Base-by-base conservation (phyloP, 768 basidiomycete species). In the Serpula lacrymans region DNA sequence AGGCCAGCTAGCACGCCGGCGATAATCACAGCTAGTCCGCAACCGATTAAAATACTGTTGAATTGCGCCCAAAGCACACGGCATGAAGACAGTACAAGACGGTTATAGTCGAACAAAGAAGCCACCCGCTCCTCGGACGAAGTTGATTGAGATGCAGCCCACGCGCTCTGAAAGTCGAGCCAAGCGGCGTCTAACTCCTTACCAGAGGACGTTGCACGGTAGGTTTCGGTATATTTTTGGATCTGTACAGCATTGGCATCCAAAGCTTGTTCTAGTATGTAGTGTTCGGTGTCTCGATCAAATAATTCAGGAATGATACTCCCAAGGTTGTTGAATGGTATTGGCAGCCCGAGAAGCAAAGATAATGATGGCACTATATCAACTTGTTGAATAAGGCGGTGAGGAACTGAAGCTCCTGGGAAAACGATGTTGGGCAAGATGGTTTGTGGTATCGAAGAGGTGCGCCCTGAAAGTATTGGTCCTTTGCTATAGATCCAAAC, bases 251-350 rank as follows among this genome's bases (percentile, higher is more conserved):
- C 72, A 50, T 95, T 95, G 41, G 82, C 59, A 41, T 76, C 59
- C 10, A 92, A 70, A 0, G 91, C 93, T 4, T 64, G 67, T 22
- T 64, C 62, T 3, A 92, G 68, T 9, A 29, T 14, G 27, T 29
- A 9, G 8, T 68, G 64, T 2, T 56, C 51, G 25, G 48, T 46
- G 35, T 70, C 69, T 34, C 75, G 73, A 67, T 77, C 77, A 63
- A 99, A 97, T 8, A 95, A 65, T 55, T 98, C 95, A 0, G 96
- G 95, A 22, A 99, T 89, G 44, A 96, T 65, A 4, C 73, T 80
- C 0, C 96, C 96, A 8, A 99, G 82, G 51, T 94, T 97, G 62
- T 94, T 96, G 68, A 85, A 97, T 0, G 96, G 96, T 28, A 99
- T 88, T 0, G 94, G 91, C 2, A 96, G 69, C 11, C 96, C 95